These are phyloP conservation scores for Cystofilobasidium capitatum DNA, from an alignment of 768 basidiomycete species.

Conservation along the genomic window DNA sequence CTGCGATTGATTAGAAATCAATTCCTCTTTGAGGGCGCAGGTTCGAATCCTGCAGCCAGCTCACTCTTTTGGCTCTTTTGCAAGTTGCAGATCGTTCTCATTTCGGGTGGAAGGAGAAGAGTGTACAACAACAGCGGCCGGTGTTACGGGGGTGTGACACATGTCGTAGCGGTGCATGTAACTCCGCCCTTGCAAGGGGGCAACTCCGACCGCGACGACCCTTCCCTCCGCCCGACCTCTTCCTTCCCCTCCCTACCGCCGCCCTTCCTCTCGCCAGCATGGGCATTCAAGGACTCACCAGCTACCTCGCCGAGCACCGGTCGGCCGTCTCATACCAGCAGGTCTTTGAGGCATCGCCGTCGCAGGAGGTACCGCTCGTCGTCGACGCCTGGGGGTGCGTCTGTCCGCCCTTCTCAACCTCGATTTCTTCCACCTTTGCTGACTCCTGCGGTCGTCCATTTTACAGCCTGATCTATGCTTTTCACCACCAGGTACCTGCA, in stretches of 20 bases:
- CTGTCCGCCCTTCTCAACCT: neutral
- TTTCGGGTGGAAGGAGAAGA: too few relatives aligned
- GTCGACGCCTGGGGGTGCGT: slow-evolving; percentile 41
- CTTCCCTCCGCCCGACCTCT: too few relatives aligned
- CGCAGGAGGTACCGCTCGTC: slow-evolving; percentile 31
- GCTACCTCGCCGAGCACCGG: slow-evolving; percentile 38
- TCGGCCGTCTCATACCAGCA: slow-evolving; percentile 32
- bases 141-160: too few relatives aligned
- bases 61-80: too few relatives aligned
- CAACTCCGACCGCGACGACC: too few relatives aligned
- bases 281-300: slow-evolving; percentile 38
- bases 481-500: slow-evolving; percentile 36
- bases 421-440: neutral
- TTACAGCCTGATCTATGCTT: slow-evolving; percentile 36
- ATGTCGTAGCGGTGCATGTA: too few relatives aligned
- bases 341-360: slow-evolving; percentile 2
- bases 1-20: slow-evolving; percentile 13
- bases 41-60: slow-evolving; percentile 21
- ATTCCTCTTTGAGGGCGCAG: slow-evolving; percentile 23
- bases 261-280: too few relatives aligned
- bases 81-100: too few relatives aligned
- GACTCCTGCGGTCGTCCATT: neutral
- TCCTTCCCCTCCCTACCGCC: too few relatives aligned
- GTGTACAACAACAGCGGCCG: too few relatives aligned
- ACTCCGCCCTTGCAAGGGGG: too few relatives aligned